A percentile compares a stretch with the other conserved stretches of the same genome.
phyloP scores from a whole-genome alignment of 2,329 filamentous ascomycete species.

The Plectosphaerella sp. region DNA sequence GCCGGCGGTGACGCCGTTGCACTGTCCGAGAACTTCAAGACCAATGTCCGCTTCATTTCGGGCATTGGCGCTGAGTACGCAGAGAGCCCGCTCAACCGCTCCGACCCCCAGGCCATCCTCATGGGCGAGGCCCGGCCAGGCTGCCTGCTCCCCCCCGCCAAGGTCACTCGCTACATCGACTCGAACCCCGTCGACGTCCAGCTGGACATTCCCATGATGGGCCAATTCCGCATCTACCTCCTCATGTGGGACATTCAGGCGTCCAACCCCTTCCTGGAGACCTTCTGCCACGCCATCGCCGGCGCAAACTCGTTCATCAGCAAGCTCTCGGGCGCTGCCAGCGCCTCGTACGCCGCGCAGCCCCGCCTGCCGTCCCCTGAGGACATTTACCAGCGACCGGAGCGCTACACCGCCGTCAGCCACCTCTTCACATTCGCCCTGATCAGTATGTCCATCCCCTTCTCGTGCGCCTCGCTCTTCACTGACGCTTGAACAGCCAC shows the following conservation, averaged over 20 bases:
- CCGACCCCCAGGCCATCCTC: conserved; percentile 31
- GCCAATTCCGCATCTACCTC: conserved; percentile 73
- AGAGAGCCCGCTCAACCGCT: conserved; percentile 45
- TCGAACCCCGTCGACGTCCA: conserved; percentile 75
- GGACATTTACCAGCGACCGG: conserved; percentile 63
- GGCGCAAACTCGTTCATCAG: conserved; percentile 50
- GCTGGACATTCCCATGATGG: conserved; percentile 71
- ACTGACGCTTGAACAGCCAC: conserved; percentile 36
- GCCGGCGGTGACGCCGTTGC: conserved; percentile 58
- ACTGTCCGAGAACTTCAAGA: conserved; percentile 64
- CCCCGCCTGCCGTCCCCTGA: conserved; percentile 52
- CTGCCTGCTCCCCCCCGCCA: conserved; percentile 59
- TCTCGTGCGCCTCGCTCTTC: background rate
- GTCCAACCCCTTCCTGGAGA: conserved; percentile 53
- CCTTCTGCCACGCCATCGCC: conserved; percentile 52
- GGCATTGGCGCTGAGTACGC: conserved; percentile 63
- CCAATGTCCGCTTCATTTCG: conserved; percentile 69
- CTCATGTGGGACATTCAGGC: conserved; percentile 59
- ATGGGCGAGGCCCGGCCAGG: conserved; percentile 48
- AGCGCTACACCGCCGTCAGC: conserved; percentile 65
- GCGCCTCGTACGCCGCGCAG: conserved; percentile 56
- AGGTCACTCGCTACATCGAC: conserved; percentile 70
- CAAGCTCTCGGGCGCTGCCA: conserved; percentile 54
- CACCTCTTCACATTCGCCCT: conserved; percentile 65
- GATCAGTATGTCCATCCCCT: conserved; percentile 48